Evolutionary conservation across 495 filamentous ascomycete species (phyloP).

Genomic region (Trichodelitschia bisporula): DNA sequence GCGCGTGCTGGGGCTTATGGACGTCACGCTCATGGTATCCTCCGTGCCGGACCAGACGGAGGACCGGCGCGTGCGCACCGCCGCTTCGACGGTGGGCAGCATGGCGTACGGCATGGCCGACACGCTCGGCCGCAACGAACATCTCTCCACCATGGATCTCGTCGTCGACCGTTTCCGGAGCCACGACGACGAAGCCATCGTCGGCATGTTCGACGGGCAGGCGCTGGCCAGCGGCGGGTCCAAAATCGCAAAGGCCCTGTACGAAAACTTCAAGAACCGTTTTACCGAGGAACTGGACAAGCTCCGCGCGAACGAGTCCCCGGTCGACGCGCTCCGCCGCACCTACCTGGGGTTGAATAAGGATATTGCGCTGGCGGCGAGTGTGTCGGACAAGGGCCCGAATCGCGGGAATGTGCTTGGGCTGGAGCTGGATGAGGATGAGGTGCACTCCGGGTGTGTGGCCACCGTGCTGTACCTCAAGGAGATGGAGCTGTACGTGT

Average conservation of each 20-base stretch:
- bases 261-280: constrained; percentile 73
- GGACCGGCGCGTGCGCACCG: constrained; percentile 83
- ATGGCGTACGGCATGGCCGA: constrained; percentile 97
- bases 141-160: constrained; percentile 93
- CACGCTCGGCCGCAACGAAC: constrained; percentile 75
- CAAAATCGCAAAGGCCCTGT: constrained; percentile 84
- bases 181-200: constrained; percentile 68
- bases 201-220: constrained; percentile 92
- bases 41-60: constrained; percentile 87
- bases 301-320: constrained; percentile 39
- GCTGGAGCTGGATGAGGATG: constrained; percentile 56
- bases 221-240: constrained; percentile 64
- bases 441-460: constrained; percentile 69
- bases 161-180: constrained; percentile 82
- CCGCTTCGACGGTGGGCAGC: constrained; percentile 67
- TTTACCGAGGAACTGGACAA: constrained; percentile 64
- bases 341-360: constrained; percentile 83
- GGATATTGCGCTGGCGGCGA: constrained; percentile 72
- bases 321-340: constrained; percentile 60
- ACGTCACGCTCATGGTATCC: constrained; percentile 82
- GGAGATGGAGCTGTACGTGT: constrained; percentile 72
- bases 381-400: constrained; percentile 29
- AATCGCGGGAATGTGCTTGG: constrained; percentile 46
- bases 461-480: constrained; percentile 81
- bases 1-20: constrained; percentile 81